phyloP scores from a whole-genome alignment of 1,139 yeast genomes.

The Pneumocystis carinii region DNA sequence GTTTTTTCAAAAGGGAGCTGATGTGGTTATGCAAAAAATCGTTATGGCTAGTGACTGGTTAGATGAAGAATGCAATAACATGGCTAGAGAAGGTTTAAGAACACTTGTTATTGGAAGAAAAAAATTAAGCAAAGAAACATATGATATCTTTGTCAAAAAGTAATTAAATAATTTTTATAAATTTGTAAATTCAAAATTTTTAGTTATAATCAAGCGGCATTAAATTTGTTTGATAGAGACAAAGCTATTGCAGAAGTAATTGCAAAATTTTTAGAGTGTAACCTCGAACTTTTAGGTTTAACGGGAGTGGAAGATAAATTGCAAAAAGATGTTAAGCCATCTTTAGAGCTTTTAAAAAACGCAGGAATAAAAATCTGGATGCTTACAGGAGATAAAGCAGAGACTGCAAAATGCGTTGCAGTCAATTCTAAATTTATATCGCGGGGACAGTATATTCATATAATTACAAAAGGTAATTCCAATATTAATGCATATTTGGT shows the following conservation, averaged over 20 bases:
- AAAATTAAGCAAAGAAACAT: constrained; percentile 39
- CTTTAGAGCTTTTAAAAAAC: constrained; percentile 79
- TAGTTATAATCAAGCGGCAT: constrained; percentile 41
- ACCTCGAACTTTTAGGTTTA: constrained; percentile 72
- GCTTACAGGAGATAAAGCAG: constrained; percentile 98
- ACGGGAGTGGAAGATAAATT: constrained; percentile 97
- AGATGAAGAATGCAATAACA: constrained; percentile 91
- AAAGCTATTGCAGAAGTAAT: constrained; percentile 64
- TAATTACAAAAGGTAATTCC: constrained; percentile 43
- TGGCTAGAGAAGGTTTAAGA: constrained; percentile 96
- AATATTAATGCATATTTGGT: constrained; percentile 20
- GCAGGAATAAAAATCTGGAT: constrained; percentile 98
- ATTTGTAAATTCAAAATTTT: not conserved
- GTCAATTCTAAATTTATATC: constrained; percentile 83
- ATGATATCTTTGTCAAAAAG: constrained; percentile 46
- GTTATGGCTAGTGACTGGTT: constrained; percentile 87
- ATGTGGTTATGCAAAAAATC: constrained; percentile 78
- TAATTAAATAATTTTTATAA: constrained; percentile 19
- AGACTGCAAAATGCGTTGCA: constrained; percentile 93
- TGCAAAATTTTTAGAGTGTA: constrained; percentile 56
- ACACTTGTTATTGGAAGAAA: constrained; percentile 86
- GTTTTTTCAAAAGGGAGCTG: constrained; percentile 93
- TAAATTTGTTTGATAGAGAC: constrained; percentile 63
- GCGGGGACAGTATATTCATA: constrained; percentile 85
- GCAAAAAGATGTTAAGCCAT: constrained; percentile 78